A percentile compares a stretch with the other conserved stretches of the same genome.
These are phyloP conservation scores for Candida boleticola DNA, from an alignment of 805 yeast genomes.

Conservation along the genomic window DNA sequence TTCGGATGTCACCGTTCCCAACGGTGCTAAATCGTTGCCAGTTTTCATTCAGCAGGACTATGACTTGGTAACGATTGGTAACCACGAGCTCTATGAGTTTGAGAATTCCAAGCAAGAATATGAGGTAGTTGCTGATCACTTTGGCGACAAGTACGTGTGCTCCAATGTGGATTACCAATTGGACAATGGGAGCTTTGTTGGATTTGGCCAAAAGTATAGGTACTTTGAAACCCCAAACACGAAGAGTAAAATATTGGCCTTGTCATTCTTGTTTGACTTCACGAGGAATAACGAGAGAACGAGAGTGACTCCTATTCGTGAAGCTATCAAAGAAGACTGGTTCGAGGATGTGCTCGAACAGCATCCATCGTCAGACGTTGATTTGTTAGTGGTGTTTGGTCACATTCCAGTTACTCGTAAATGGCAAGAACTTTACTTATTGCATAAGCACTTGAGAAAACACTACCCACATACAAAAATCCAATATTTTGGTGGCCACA, in stretches of 20 bases:
- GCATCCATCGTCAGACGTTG: conserved; percentile 44
- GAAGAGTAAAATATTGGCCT: conserved; percentile 53
- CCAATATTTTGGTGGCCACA: conserved; percentile 92
- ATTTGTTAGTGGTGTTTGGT: conserved; percentile 68
- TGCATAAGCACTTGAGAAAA: conserved; percentile 52
- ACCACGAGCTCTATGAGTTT: conserved; percentile 80
- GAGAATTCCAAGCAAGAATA: conserved; percentile 66
- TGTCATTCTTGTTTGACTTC: conserved; percentile 83
- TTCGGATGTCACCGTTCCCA: conserved; percentile 72
- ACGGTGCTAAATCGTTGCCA: conserved; percentile 61
- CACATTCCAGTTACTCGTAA: conserved; percentile 64
- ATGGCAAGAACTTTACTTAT: conserved; percentile 51
- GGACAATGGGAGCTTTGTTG: conserved; percentile 45
- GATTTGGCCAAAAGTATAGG: conserved; percentile 67
- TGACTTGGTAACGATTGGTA: conserved; percentile 83
- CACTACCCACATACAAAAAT: conserved; percentile 62
- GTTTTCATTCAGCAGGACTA: conserved; percentile 65
- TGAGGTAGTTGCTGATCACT: conserved; percentile 54
- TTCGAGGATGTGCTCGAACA: conserved; percentile 44
- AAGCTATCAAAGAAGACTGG: conserved; percentile 61
- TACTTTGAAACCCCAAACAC: conserved; percentile 63
- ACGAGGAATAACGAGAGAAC: conserved; percentile 55
- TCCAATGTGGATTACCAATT: conserved; percentile 65
- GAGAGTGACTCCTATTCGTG: conserved; percentile 59
- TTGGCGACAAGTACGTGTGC: conserved; percentile 63